These are phyloP conservation scores for Neofusicoccum parvum DNA, from an alignment of 2,329 filamentous ascomycete genomes.

Conservation along the genomic window DNA sequence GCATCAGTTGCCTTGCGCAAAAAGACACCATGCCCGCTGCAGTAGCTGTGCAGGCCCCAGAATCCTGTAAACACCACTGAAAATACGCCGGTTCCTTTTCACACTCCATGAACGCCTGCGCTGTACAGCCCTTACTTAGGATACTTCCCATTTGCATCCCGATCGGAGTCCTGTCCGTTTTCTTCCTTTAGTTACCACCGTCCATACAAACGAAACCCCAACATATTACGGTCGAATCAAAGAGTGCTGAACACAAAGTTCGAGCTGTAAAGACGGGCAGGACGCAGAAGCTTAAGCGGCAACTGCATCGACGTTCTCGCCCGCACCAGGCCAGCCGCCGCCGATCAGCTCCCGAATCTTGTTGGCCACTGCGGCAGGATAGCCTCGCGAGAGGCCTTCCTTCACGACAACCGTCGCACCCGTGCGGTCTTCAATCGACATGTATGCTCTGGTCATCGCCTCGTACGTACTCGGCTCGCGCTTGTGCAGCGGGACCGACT, in stretches of 20 bases:
- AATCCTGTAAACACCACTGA: not conserved
- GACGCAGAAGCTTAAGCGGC: not conserved
- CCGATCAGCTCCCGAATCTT: slow-evolving; percentile 88
- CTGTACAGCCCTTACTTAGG: not conserved
- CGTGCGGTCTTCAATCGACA: slow-evolving; percentile 78
- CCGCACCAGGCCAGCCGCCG: slow-evolving; percentile 33
- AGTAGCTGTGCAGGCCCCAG: not conserved
- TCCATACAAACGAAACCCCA: not conserved
- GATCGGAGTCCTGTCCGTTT: not conserved
- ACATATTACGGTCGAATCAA: not conserved
- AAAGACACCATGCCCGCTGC: slow-evolving; percentile 4
- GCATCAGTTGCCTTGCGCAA: slow-evolving; percentile 11
- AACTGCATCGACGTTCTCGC: not conserved
- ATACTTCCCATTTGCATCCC: not conserved
- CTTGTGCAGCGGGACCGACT: slow-evolving; percentile 72
- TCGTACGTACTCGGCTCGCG: slow-evolving; percentile 98
- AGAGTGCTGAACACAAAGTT: not conserved
- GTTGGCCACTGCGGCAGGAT: slow-evolving; percentile 86
- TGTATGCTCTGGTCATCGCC: slow-evolving; percentile 92
- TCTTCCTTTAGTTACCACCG: not conserved
- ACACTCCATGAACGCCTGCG: slow-evolving; percentile 10
- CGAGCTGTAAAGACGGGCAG: not conserved
- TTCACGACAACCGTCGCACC: slow-evolving; percentile 77
- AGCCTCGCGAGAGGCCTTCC: slow-evolving; percentile 89
- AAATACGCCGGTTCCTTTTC: not conserved